A percentile compares a stretch with the other conserved stretches of the same genome.
phyloP scores from a whole-genome alignment of 2,329 filamentous ascomycete species.

The Sarocladium brachiariae region DNA sequence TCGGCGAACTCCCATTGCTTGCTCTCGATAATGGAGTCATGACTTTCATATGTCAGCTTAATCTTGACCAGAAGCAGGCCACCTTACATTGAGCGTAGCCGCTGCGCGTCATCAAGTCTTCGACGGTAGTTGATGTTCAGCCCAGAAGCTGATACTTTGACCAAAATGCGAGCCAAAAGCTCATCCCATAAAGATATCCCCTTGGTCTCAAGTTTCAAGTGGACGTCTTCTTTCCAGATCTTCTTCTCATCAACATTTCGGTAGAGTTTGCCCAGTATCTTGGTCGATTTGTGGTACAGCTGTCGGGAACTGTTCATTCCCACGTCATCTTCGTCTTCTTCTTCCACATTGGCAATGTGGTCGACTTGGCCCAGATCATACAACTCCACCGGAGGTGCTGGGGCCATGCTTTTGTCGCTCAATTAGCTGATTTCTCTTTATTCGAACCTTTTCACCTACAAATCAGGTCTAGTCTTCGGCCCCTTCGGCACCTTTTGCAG shows the following conservation, averaged over 20 bases:
- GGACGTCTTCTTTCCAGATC: slow-evolving; percentile 51
- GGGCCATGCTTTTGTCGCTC: slow-evolving; percentile 43
- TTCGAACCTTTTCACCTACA: too few species aligned
- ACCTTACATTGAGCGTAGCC: slow-evolving; percentile 30
- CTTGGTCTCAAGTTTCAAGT: slow-evolving; percentile 18
- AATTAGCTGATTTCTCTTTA: slow-evolving; percentile 24
- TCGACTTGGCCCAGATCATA: slow-evolving; percentile 37
- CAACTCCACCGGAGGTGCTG: slow-evolving; percentile 36
- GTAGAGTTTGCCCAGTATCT: slow-evolving; percentile 64
- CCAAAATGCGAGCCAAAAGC: slow-evolving; percentile 30
- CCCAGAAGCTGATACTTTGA: not conserved
- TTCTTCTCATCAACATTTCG: slow-evolving; percentile 64
- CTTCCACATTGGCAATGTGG: slow-evolving; percentile 30
- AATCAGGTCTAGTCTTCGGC: slow-evolving; percentile 6
- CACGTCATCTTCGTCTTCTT: slow-evolving; percentile 32
- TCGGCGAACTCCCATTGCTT: slow-evolving; percentile 39
- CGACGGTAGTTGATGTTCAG: not conserved
- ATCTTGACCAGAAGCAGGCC: not conserved
- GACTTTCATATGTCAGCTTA: slow-evolving; percentile 28
- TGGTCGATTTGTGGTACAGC: slow-evolving; percentile 60
- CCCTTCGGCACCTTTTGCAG: slow-evolving; percentile 34
- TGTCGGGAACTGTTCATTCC: slow-evolving; percentile 31
- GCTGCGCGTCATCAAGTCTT: slow-evolving; percentile 16
- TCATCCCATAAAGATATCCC: slow-evolving; percentile 21
- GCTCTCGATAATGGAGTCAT: slow-evolving; percentile 35